These are phyloP conservation scores for Pueraria montana DNA, from an alignment of 306 rosid species.

Conservation along the genomic window DNA sequence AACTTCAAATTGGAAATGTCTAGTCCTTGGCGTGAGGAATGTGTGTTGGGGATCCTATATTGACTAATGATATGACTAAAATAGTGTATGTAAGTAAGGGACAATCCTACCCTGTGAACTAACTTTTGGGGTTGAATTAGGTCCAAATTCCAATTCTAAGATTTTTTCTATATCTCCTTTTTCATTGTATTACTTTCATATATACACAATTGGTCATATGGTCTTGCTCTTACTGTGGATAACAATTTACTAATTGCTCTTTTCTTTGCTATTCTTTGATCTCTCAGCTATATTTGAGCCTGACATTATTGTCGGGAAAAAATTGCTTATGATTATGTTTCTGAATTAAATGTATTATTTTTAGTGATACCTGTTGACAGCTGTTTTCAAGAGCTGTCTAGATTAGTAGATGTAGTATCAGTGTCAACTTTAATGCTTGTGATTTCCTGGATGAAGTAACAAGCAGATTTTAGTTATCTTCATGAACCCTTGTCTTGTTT, in stretches of 20 bases:
- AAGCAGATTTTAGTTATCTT: conserved; percentile 1
- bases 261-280: background rate
- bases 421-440: background rate
- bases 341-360: background rate
- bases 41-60: no score
- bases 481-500: background rate
- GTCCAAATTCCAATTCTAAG: background rate
- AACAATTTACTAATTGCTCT: background rate
- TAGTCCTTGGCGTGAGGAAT: background rate
- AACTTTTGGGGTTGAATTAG: background rate
- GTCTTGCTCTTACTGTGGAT: conserved; percentile 34
- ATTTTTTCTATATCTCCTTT: conserved; percentile 21
- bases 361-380: conserved; percentile 4
- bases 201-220: background rate
- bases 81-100: no score
- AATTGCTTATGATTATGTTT: background rate
- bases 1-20: background rate
- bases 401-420: conserved; percentile 10
- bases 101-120: background rate
- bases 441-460: background rate
- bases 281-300: conserved; percentile 4
- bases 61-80: no score
- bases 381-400: conserved; percentile 8
- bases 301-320: background rate
- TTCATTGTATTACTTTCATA: conserved; percentile 26